Evolutionary conservation across 2,329 filamentous ascomycete genomes (phyloP).

Genomic region (Didymella pinodella): DNA sequence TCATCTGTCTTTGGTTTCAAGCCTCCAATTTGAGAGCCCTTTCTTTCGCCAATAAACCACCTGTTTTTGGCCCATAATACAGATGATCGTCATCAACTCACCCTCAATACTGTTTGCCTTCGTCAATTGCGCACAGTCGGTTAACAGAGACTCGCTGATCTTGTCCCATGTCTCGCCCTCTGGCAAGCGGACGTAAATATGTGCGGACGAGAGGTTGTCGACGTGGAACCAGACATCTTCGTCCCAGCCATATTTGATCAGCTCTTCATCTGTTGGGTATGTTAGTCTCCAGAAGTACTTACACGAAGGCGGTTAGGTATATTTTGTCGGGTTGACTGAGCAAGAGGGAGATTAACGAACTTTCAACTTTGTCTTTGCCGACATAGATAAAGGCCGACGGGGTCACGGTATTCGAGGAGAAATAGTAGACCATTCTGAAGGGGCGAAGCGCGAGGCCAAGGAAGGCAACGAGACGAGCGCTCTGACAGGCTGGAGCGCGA

Average conservation of each 20-base stretch:
- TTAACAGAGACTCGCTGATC: slow-evolving; percentile 76
- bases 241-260: slow-evolving; percentile 94
- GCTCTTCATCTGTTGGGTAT: slow-evolving; percentile 77
- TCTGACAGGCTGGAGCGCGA: slow-evolving; percentile 14
- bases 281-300: not conserved
- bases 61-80: no score
- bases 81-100: not conserved
- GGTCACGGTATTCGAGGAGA: slow-evolving; percentile 82
- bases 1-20: not conserved
- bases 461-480: slow-evolving; percentile 8
- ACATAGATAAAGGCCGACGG: slow-evolving; percentile 92
- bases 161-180: slow-evolving; percentile 84
- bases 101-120: slow-evolving; percentile 99
- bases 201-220: slow-evolving; percentile 95
- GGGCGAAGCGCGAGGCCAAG: slow-evolving; percentile 3
- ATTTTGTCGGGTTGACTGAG: not conserved
- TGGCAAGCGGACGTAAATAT: slow-evolving; percentile 88
- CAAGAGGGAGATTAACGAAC: slow-evolving; percentile 62
- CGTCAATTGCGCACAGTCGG: slow-evolving; percentile 93
- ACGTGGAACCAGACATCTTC: slow-evolving; percentile 99
- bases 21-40: no score
- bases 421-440: slow-evolving; percentile 87
- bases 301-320: not conserved
- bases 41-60: no score
- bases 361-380: slow-evolving; percentile 99